Evolutionary conservation across 1,284 basidiomycete genomes (phyloP), one percentile per base, ranked within the genome.

Genomic region (Anthracocystis setariae): DNA sequence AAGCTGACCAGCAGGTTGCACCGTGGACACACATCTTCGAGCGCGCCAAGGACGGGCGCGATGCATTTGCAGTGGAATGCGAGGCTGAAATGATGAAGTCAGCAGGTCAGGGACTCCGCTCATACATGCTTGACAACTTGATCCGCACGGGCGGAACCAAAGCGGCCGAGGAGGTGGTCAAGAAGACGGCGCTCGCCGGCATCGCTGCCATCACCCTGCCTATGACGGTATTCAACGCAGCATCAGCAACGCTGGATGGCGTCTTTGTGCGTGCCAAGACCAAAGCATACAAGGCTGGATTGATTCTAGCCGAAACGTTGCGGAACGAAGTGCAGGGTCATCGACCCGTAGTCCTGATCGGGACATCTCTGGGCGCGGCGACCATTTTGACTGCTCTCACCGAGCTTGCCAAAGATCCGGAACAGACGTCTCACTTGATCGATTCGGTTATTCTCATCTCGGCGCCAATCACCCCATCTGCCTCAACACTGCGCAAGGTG

Each of bases 251-350:
- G 17, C 74, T 85, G 10, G 84, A 84, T 49, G 78, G 80, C 21
- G 76, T 82, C 39, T 84, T 83, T 84, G 83, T 81, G 80, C 79
- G 83, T 77, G 78, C 74, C 45, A 68, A 70, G 53, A 69, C 61
- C 37, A 66, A 67, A 40, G 43, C 61, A 32, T 54, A 57, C 59
- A 46, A 66, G 67, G 87, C 87, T 0, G 87, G 87, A 1, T 73
- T 85, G 18, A 78, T 88, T 9, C 83, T 88, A 0, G 87, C 87
- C 8, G 86, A 87, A 49, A 86, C 87, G 8, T 81, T 88, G 20
- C 82, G 85, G 39, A 85, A 87, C 59, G 81, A 85, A 24, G 85
- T 87, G 0, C 87, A 88, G 71, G 87, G 87, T 8, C 85, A 86
- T 66, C 82, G 87, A 1, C 87, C 87, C 0, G 85, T 86, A 3